Evolutionary conservation across 768 basidiomycete genomes (phyloP).

Genomic region (Wakefieldia striispora): DNA sequence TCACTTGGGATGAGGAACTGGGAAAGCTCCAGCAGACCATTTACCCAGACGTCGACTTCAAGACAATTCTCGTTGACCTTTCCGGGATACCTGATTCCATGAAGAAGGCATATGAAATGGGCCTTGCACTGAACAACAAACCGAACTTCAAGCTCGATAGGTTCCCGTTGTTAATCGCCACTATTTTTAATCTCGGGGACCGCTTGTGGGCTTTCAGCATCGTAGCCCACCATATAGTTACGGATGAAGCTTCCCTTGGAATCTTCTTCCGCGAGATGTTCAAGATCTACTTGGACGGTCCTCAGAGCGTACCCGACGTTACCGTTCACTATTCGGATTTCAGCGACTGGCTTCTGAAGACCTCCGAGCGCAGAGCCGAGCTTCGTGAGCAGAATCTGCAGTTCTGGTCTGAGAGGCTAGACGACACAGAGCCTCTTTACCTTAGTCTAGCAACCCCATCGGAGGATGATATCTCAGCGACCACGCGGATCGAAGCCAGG

Average conservation of each 20-base stretch:
- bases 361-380: conserved; percentile 27
- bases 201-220: conserved; percentile 27
- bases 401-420: conserved; percentile 23
- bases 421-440: conserved; percentile 15
- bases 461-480: conserved; percentile 23
- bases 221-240: conserved; percentile 30
- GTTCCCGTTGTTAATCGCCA: conserved; percentile 24
- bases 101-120: conserved; percentile 30
- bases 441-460: conserved; percentile 28
- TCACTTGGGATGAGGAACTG: conserved; percentile 29
- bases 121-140: conserved; percentile 20
- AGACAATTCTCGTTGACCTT: conserved; percentile 24
- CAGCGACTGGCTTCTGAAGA: conserved; percentile 27
- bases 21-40: conserved; percentile 30
- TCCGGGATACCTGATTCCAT: conserved; percentile 22
- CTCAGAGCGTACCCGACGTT: conserved; percentile 22
- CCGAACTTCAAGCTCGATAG: conserved; percentile 27
- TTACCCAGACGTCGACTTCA: conserved; percentile 27
- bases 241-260: conserved; percentile 29
- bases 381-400: conserved; percentile 24
- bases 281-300: conserved; percentile 25
- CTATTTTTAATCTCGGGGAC: conserved; percentile 24
- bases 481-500: conserved; percentile 27
- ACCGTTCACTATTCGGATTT: conserved; percentile 19
- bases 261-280: conserved; percentile 32